Base-by-base conservation (phyloP, 345 rosid species). In the Pelargonium nanum region DNA sequence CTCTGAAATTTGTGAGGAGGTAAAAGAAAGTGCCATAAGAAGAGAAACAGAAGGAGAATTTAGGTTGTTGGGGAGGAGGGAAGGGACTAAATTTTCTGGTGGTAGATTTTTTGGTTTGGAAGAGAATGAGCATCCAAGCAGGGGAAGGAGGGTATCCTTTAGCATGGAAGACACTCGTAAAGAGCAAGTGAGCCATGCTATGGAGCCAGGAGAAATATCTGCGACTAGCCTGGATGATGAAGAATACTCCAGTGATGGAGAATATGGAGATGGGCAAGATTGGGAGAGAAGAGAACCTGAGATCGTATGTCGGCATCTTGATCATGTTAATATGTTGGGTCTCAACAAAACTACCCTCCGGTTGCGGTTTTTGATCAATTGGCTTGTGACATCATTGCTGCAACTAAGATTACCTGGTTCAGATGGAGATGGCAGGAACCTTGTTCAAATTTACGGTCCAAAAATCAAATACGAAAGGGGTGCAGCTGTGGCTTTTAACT, bases 31-130 rank as follows among this genome's bases (percentile, higher is more conserved):
- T 77, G 99, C 99, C 15, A 93, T 93, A 72, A 84, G 92, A 75
- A 84, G 99, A 73, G 99, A 93, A 78, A 93, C 99, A 0, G 99
- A 93, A 83, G 99, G 97, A n/a, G 96, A 88, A 53, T 93, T 93
- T 72, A 77, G 99, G 78, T 73, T 93, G 77, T 59, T 93, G 79
- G 95, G 96, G 61, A 77, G 95, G 68, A 86, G 96, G 68, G 91
- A 86, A 68, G 85, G 85, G 75, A 83, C 68, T 62, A 81, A 81
- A 68, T 85, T 69, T 67, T 73, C 66, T 50, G 96, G 87, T 63
- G 83, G 92, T 67, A 81, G 95, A 68, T 77, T 82, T 70, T 74
- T 89, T 25, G 88, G 85, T 55, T 65, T 81, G 72, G 99, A 89
- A 68, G 97, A 80, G 53, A 75, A 56, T 64, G 97, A 89, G 30